Evolutionary conservation across 2,329 filamentous ascomycete genomes (phyloP), one percentile per base, ranked within the genome.

Genomic region (Neoarthrinium moseri): DNA sequence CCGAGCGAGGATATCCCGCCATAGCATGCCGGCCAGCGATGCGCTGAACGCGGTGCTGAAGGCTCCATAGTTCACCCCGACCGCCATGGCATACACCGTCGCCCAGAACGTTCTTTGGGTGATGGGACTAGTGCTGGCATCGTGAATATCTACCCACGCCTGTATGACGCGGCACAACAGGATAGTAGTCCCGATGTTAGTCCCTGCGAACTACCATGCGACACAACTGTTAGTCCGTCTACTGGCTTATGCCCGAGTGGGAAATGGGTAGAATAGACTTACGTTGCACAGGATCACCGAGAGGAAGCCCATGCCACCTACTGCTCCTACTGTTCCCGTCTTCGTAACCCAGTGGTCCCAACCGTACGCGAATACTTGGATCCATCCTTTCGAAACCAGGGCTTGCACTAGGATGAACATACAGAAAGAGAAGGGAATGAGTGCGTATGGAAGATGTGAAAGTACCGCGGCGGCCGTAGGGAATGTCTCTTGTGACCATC

Each of bases 371-470:
- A 89, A 89, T 0, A 89, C 83, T 0, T 78, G 75, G 0, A 89
- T 81, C 86, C 86, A 89, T 10, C 86, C 86, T 51, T 86, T 89
- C 0, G 82, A 87, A 0, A 87, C 85, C 2, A 90, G 65, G 0
- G 77, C 84, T 57, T 90, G 85, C 0, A 89, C 86, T 0, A 90
- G 74, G 8, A 89, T 74, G 50, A 89, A 89, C 86, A 89, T 89
- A 50, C 77, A 73, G 46, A 90, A 82, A 0, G 85, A 81, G 55
- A 89, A 89, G 0, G 86, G 86, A 0, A 90, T 72, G 0, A 89
- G 74, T 0, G 83, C 75, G 43, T 86, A 79, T 0, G 86, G 86
- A 2, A 90, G 69, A 58, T 87, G 84, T 0, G 76, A 66, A 5
- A 85, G 60, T 0, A 89, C 85, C 0, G 81, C 79, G 17, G 81